Percentiles rank a stretch among this genome's conserved stretches.
Evolutionary conservation across 192 early-diverging fungal species (phyloP).

Genomic region (Coemansia biformis): DNA sequence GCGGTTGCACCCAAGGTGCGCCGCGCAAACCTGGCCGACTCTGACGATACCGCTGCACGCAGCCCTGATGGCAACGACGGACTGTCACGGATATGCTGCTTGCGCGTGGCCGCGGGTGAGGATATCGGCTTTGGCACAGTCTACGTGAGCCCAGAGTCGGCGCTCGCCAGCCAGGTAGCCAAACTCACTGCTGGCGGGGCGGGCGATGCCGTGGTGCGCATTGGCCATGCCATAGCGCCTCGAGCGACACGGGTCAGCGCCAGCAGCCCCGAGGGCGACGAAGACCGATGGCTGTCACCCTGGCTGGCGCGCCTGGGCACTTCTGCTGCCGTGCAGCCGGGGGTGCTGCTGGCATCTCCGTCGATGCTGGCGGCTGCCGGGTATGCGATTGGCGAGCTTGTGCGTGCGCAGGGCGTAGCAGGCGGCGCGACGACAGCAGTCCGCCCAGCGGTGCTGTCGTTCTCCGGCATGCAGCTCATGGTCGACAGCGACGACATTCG

Average conservation of each 20-base stretch:
- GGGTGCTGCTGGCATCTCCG: constrained; percentile 20
- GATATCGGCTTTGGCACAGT: constrained; percentile 29
- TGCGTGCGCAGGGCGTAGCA: constrained; percentile 14
- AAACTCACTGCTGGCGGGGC: constrained; percentile 8
- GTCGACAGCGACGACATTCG: not conserved
- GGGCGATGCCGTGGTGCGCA: constrained; percentile 5
- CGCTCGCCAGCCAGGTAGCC: constrained; percentile 8
- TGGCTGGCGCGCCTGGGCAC: constrained; percentile 16
- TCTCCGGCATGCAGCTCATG: constrained; percentile 4
- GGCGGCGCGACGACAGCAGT: not conserved
- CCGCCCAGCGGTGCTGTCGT: not conserved
- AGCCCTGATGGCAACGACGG: constrained; percentile 13
- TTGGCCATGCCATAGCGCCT: constrained; percentile 10
- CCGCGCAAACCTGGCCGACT: not conserved
- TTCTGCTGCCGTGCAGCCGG: constrained; percentile 26
- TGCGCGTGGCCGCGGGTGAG: constrained; percentile 27
- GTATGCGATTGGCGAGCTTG: constrained; percentile 20
- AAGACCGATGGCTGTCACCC: not conserved
- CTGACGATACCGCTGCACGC: not conserved
- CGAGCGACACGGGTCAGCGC: constrained; percentile 9
- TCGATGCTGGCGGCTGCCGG: constrained; percentile 7
- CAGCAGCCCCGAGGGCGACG: constrained; percentile 16
- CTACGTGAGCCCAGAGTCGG: constrained; percentile 25
- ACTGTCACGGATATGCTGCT: constrained; percentile 7
- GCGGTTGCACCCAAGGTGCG: constrained; percentile 69